Conservation (phyloP, 306 rosid species). For the Glycine tomentella region DNA sequence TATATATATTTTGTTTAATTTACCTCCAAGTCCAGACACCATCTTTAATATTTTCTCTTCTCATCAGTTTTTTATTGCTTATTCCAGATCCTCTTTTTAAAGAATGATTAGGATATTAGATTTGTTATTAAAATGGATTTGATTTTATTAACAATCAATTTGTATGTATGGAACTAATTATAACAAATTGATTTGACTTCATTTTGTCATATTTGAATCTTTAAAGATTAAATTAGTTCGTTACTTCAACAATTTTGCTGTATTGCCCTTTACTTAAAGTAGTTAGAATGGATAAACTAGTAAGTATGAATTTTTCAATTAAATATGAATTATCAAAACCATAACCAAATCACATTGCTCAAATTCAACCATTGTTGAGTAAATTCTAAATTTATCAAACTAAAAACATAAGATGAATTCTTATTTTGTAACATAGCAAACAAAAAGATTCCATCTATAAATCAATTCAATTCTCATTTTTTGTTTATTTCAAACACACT, state of each 20-base stretch:
- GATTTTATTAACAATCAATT: neutral
- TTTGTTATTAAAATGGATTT: neutral
- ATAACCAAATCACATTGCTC: neutral
- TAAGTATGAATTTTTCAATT: neutral
- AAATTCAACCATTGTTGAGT: neutral
- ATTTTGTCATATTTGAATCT: neutral
- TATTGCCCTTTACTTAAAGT: neutral
- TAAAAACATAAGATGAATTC: neutral
- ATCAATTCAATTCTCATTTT: neutral
- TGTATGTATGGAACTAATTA: neutral
- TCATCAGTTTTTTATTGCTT: neutral
- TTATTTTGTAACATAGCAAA: neutral
- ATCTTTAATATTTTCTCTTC: constrained; percentile 10
- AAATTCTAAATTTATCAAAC: neutral
- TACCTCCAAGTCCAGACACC: neutral
- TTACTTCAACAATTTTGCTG: neutral
- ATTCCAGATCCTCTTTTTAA: neutral
- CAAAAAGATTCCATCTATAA: neutral
- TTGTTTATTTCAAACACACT: too few relatives aligned
- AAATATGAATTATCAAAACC: neutral
- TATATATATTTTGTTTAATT: neutral
- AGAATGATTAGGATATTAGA: too few relatives aligned
- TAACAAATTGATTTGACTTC: neutral
- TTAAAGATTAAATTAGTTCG: neutral
- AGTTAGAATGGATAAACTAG: neutral